Percentiles rank a stretch among this genome's conserved stretches.
Conservation (phyloP, 164 flowering plant species). For the Chimonanthus salicifolius region DNA sequence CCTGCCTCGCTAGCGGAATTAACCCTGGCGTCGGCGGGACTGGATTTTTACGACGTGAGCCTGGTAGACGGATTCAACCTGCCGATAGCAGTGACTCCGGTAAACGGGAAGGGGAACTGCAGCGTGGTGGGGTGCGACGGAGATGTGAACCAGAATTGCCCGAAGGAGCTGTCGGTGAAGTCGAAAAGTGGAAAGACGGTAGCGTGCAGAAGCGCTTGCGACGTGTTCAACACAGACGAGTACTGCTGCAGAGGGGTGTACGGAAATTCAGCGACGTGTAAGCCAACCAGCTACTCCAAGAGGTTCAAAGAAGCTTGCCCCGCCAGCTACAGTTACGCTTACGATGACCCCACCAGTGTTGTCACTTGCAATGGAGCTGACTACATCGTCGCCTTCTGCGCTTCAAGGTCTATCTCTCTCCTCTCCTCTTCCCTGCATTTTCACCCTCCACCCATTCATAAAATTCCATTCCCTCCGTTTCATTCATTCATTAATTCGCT, state of each 20-base stretch:
- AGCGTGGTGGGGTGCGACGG: constrained; percentile 63
- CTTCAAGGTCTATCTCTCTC: constrained; percentile 41
- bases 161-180: constrained; percentile 59
- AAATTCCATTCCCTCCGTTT: too few relatives aligned
- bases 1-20: constrained; percentile 92
- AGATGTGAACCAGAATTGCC: constrained; percentile 58
- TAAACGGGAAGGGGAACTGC: constrained; percentile 69
- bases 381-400: constrained; percentile 68
- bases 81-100: constrained; percentile 52
- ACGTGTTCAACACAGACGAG: constrained; percentile 73
- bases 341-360: constrained; percentile 82
- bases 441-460: not conserved
- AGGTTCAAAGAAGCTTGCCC: constrained; percentile 79
- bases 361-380: constrained; percentile 72
- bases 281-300: constrained; percentile 71
- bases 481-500: too few relatives aligned
- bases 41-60: constrained; percentile 88
- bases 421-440: not conserved
- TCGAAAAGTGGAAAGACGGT: constrained; percentile 34
- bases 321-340: constrained; percentile 81
- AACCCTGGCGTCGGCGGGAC: constrained; percentile 38
- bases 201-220: constrained; percentile 84
- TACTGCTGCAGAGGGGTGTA: constrained; percentile 71
- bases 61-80: constrained; percentile 88
- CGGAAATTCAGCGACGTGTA: constrained; percentile 55